Conservation (phyloP, 768 basidiomycete genomes). For the Amanita molliuscula region DNA sequence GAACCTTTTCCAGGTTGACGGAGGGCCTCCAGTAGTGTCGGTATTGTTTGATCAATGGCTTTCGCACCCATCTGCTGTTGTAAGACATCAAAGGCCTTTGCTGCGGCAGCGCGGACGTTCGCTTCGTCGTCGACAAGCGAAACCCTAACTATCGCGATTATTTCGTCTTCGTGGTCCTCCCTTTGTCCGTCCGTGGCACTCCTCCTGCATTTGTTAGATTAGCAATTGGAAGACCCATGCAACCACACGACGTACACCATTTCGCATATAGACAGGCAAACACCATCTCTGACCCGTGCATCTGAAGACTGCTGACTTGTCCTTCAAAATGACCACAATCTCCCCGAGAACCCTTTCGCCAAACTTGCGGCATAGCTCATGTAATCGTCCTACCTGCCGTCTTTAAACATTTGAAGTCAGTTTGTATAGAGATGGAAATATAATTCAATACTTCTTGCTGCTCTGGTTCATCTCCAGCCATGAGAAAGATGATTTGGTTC, state of each 20-base stretch:
- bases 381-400: conserved; percentile 81
- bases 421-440: neutral
- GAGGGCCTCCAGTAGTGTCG: conserved; percentile 87
- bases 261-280: conserved; percentile 80
- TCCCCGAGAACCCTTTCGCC: conserved; percentile 86
- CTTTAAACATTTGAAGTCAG: conserved; percentile 26
- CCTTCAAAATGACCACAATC: conserved; percentile 69
- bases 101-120: conserved; percentile 82
- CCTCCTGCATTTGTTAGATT: conserved; percentile 35
- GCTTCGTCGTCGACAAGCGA: conserved; percentile 86
- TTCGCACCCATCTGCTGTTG: conserved; percentile 85
- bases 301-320: conserved; percentile 53
- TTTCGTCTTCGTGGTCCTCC: conserved; percentile 82
- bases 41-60: conserved; percentile 95
- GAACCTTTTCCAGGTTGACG: conserved; percentile 88
- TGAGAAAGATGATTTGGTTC: conserved; percentile 61
- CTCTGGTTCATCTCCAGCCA: conserved; percentile 73
- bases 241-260: conserved; percentile 52
- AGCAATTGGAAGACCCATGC: neutral
- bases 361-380: conserved; percentile 90
- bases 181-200: conserved; percentile 76
- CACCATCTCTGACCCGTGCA: conserved; percentile 65
- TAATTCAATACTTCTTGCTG: conserved; percentile 66
- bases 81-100: conserved; percentile 79
- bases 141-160: conserved; percentile 73